phyloP scores from a whole-genome alignment of 2,329 filamentous ascomycete genomes.

The Penicillium sp. region DNA sequence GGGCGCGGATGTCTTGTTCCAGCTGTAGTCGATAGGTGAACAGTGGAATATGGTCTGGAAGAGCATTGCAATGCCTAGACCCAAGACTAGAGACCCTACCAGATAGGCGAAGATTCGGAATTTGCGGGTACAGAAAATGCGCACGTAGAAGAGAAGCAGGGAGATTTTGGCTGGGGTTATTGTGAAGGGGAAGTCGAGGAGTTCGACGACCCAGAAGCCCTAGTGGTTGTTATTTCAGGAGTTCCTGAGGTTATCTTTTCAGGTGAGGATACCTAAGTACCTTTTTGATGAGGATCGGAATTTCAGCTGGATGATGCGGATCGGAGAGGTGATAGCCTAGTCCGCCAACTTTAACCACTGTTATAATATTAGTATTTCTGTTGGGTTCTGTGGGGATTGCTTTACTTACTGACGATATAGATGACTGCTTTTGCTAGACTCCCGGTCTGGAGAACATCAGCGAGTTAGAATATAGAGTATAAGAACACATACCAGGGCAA shows the following conservation, averaged over 20 bases:
- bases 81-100: conserved; percentile 18
- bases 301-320: conserved; percentile 3
- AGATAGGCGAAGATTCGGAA: conserved; percentile 17
- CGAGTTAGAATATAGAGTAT: too few relatives aligned
- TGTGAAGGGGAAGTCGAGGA: conserved; percentile 22
- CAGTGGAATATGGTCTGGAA: conserved; percentile 25
- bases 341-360: conserved; percentile 17
- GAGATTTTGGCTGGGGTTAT: conserved; percentile 25
- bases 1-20: conserved; percentile 10
- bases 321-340: conserved; percentile 16
- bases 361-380: neutral
- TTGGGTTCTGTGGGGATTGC: neutral
- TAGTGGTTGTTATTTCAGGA: neutral
- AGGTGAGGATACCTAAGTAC: conserved; percentile 14
- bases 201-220: conserved; percentile 15
- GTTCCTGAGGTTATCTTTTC: too few relatives aligned
- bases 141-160: conserved; percentile 23
- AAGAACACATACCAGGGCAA: conserved; percentile 19
- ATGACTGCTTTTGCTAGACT: conserved; percentile 15
- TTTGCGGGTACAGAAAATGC: conserved; percentile 18
- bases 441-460: conserved; percentile 9
- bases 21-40: conserved; percentile 16
- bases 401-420: conserved; percentile 20
- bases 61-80: conserved; percentile 16
- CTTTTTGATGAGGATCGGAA: conserved; percentile 16